Percentiles rank a stretch among this genome's conserved stretches.
Evolutionary conservation across 805 yeast species (phyloP).

Genomic region (Myxozyma nipponensis): DNA sequence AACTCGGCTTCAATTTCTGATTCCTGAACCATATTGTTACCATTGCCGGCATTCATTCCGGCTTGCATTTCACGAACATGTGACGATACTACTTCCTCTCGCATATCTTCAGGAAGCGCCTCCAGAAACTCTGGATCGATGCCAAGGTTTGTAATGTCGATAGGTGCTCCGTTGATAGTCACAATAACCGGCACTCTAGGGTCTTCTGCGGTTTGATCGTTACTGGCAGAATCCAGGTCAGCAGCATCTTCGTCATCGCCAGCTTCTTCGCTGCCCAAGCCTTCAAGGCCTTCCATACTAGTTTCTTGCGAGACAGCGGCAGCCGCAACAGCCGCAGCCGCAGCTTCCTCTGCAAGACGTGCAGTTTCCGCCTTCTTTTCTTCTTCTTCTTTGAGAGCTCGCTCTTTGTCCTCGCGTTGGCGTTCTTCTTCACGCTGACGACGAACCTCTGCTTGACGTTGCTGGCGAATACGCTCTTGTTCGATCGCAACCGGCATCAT

Average conservation of each 20-base stretch:
- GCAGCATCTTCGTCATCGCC: slow-evolving; percentile 25
- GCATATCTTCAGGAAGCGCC: slow-evolving; percentile 87
- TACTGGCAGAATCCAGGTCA: slow-evolving; percentile 26
- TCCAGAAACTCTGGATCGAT: slow-evolving; percentile 87
- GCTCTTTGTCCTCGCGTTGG: slow-evolving; percentile 30
- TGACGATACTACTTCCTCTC: slow-evolving; percentile 86
- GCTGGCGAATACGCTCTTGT: slow-evolving; percentile 19
- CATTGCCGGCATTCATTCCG: slow-evolving; percentile 35
- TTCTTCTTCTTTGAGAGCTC: slow-evolving; percentile 41
- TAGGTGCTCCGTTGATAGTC: slow-evolving; percentile 67
- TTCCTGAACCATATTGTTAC: slow-evolving; percentile 34
- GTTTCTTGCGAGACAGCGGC: slow-evolving; percentile 18
- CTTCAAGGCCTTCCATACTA: slow-evolving; percentile 13
- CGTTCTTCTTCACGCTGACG: slow-evolving; percentile 32
- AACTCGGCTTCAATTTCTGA: slow-evolving; percentile 75
- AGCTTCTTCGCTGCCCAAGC: slow-evolving; percentile 6
- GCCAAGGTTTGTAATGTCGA: slow-evolving; percentile 84
- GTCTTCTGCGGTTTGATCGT: slow-evolving; percentile 46
- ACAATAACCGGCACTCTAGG: slow-evolving; percentile 42
- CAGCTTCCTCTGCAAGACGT: slow-evolving; percentile 32
- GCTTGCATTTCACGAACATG: slow-evolving; percentile 69
- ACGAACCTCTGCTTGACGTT: slow-evolving; percentile 22
- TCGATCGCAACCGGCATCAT: slow-evolving; percentile 28
- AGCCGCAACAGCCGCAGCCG: slow-evolving; percentile 25
- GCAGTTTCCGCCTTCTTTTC: slow-evolving; percentile 32